These are phyloP conservation scores for Gymnopilus junonius DNA, from an alignment of 768 basidiomycete species.

Conservation along the genomic window DNA sequence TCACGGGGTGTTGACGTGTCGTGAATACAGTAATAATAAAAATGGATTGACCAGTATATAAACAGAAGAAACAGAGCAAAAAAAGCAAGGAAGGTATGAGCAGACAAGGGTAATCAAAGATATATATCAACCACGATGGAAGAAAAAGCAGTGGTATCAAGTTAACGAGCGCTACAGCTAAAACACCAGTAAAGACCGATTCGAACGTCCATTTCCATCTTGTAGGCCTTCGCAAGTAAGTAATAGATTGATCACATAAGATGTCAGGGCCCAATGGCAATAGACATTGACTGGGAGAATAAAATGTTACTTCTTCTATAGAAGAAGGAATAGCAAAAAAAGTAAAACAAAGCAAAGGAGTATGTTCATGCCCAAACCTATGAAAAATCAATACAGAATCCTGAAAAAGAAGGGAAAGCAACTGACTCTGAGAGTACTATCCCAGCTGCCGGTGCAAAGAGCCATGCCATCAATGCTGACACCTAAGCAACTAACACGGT, in stretches of 20 bases:
- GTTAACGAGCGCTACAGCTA: conserved; percentile 40
- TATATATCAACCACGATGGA: conserved; percentile 27
- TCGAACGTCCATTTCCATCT: conserved; percentile 51
- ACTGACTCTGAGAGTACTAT: conserved; percentile 92
- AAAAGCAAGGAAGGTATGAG: conserved; percentile 32
- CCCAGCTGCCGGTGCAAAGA: conserved; percentile 98
- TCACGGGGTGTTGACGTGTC: conserved; percentile 23
- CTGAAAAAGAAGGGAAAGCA: conserved; percentile 5
- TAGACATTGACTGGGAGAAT: conserved; percentile 24
- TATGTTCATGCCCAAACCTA: conserved; percentile 84
- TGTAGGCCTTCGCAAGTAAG: conserved; percentile 56
- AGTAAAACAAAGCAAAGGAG: conserved; percentile 18
- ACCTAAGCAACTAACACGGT: conserved; percentile 95
- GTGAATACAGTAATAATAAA: conserved; percentile 25
- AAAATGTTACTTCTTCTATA: conserved; percentile 20
- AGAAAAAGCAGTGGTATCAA: conserved; percentile 25
- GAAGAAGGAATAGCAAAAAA: conserved; percentile 12
- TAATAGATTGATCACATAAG: conserved; percentile 56
- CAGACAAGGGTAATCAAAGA: conserved; percentile 38
- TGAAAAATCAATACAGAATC: conserved; percentile 14
- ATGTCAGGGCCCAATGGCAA: conserved; percentile 37
- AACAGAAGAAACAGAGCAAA: conserved; percentile 31
- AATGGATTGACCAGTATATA: conserved; percentile 55
- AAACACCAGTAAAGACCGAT: conserved; percentile 66
- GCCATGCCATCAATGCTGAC: conserved; percentile 98